A percentile compares a stretch with the other conserved stretches of the same genome.
These are phyloP conservation scores for Hypoxylon sp. DNA, from an alignment of 2,329 filamentous ascomycete genomes.

Conservation along the genomic window DNA sequence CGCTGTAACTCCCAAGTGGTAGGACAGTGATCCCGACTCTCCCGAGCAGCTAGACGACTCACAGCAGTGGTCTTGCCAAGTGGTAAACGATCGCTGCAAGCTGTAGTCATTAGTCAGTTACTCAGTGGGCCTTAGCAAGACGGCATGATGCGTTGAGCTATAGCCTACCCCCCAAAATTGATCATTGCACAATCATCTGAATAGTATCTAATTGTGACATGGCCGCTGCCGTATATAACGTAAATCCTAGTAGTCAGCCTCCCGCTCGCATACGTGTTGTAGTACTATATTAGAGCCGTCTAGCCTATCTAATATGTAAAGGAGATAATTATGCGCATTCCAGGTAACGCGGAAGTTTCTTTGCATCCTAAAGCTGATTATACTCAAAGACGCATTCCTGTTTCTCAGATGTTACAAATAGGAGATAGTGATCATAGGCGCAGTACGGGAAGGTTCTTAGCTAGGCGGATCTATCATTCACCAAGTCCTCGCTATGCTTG, in stretches of 20 bases:
- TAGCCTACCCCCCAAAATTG: constrained; percentile 38
- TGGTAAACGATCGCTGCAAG: constrained; percentile 35
- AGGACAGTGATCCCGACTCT: constrained; percentile 33
- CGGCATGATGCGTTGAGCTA: constrained; percentile 19
- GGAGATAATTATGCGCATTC: not conserved
- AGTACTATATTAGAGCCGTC: not conserved
- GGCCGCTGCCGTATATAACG: not conserved
- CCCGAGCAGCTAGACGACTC: constrained; percentile 36
- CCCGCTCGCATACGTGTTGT: not conserved
- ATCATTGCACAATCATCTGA: constrained; percentile 24
- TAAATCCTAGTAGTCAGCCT: not conserved
- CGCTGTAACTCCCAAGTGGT: constrained; percentile 48
- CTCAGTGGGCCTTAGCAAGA: constrained; percentile 32
- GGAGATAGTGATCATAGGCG: no score
- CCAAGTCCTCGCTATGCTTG: no score
- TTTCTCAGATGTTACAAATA: no score
- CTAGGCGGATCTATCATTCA: no score
- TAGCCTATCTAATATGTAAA: not conserved
- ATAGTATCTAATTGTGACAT: not conserved
- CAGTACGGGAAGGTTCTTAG: no score
- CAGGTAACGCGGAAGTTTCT: not conserved
- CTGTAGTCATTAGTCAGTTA: constrained; percentile 34
- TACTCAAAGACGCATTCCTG: no score
- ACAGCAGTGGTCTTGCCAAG: constrained; percentile 42
- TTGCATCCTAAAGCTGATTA: no score